Conservation (phyloP, 73 alveolate genomes). For the Tetrahymena elliotti region DNA sequence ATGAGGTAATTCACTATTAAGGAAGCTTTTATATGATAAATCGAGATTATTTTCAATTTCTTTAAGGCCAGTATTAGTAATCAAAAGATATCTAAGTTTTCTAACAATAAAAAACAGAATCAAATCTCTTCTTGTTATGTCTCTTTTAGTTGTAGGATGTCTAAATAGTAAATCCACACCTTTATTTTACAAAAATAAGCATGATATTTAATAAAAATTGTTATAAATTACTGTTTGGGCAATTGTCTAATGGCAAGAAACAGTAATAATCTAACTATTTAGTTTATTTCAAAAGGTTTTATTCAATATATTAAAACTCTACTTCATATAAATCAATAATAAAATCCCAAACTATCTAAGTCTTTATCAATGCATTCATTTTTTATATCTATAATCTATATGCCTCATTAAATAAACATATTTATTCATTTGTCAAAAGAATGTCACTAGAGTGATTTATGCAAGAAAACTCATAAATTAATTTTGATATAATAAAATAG, state of each 20-base stretch:
- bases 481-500: neutral
- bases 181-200: too few species aligned
- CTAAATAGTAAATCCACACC: neutral
- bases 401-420: neutral
- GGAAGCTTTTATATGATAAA: neutral
- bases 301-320: neutral
- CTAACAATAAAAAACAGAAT: neutral
- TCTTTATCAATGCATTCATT: neutral
- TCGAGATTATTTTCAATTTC: neutral
- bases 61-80: neutral
- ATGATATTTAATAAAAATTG: too few species aligned
- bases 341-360: neutral
- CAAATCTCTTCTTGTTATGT: neutral
- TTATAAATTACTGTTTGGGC: neutral
- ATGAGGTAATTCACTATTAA: neutral
- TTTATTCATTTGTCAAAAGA: neutral
- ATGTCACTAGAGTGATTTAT: neutral
- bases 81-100: neutral
- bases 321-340: neutral
- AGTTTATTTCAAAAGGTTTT: neutral
- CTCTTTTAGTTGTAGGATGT: neutral
- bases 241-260: neutral
- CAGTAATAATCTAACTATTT: neutral
- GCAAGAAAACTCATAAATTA: neutral
- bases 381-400: neutral